These are phyloP conservation scores for Trifolium fragiferum DNA, from an alignment of 306 rosid genomes.

Conservation along the genomic window DNA sequence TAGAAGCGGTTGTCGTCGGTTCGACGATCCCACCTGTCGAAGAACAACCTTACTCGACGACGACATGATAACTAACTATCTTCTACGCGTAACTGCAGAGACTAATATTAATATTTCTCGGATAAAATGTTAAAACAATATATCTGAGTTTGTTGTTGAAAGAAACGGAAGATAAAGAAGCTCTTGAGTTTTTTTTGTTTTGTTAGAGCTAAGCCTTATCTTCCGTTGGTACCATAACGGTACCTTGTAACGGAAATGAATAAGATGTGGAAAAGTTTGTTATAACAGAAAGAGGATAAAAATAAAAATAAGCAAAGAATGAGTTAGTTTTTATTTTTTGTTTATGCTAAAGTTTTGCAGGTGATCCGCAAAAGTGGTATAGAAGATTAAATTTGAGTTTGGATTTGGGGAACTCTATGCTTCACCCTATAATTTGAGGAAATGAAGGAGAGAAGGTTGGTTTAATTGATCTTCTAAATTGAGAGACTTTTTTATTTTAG, in stretches of 20 bases:
- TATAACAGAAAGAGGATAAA: background rate
- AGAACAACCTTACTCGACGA: slow-evolving; percentile 45
- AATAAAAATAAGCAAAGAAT: background rate
- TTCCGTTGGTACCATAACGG: background rate
- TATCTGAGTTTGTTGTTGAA: background rate
- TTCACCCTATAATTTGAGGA: background rate
- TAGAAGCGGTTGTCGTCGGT: slow-evolving; percentile 47
- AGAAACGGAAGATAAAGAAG: background rate
- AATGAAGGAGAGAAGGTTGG: background rate
- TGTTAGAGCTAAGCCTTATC: background rate
- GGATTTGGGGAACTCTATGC: background rate
- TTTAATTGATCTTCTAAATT: background rate
- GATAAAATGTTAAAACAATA: no score
- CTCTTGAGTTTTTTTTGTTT: background rate
- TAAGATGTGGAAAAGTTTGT: slow-evolving; percentile 15
- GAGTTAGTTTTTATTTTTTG: background rate
- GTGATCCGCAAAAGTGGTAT: background rate
- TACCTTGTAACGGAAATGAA: slow-evolving; percentile 11
- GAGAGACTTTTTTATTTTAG: background rate
- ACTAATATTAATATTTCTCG: background rate
- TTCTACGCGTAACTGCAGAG: background rate
- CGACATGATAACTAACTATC: slow-evolving; percentile 12
- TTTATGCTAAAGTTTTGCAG: background rate
- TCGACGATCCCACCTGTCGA: slow-evolving; percentile 17
- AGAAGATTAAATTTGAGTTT: background rate